Evolutionary conservation across 345 rosid species (phyloP), one percentile per base, ranked within the genome.

Genomic region (Eucalyptus urophylla): DNA sequence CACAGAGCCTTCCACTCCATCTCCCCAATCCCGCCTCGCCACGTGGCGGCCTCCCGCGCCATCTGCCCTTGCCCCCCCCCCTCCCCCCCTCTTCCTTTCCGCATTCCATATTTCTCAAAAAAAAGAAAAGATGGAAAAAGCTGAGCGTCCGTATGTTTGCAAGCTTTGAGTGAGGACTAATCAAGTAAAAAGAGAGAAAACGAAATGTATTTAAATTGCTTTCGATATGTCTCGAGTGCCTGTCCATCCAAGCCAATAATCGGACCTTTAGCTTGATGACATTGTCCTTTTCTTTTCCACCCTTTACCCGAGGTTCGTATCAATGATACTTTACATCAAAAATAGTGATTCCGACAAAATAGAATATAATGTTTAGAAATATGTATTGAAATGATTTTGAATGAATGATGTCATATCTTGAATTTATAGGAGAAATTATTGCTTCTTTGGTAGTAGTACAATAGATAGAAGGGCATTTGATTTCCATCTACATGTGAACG

Each of bases 271-370:
- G 29, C 13, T 5, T 0, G 12, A 56, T 24, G 29, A 5, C 1
- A 22, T 56, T 56, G 10, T 22, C 29, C 6, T 56, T 56, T 56
- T 22, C 62, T 8, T 56, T 56, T 56, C 1, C 6, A 24, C 5
- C 6, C 3, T 56, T 56, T 22, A 5, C 29, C 5, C 43, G 43
- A 19, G 21, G 24, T 8, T 7, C 5, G 0, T 53, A 24, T 1
- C 29, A 4, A 9, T 1, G 0, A 1, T 11, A 24, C 6, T 56
- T 24, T 56, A 24, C 13, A 10, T 5, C 1, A 0, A 10, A 56
- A 56, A 56, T 24, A 56, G 13, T 24, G 29, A 56, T 2, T 24
- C 1, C 29, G 4, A 3, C 16, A 6, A 27, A 19, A 62, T 11
- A 27, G 1, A 29, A 62, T 6, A 3, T 3, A 13, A 29, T 27